Evolutionary conservation across 2,329 filamentous ascomycete species (phyloP), one percentile per base, ranked within the genome.

Genomic region (Exophiala sp.): DNA sequence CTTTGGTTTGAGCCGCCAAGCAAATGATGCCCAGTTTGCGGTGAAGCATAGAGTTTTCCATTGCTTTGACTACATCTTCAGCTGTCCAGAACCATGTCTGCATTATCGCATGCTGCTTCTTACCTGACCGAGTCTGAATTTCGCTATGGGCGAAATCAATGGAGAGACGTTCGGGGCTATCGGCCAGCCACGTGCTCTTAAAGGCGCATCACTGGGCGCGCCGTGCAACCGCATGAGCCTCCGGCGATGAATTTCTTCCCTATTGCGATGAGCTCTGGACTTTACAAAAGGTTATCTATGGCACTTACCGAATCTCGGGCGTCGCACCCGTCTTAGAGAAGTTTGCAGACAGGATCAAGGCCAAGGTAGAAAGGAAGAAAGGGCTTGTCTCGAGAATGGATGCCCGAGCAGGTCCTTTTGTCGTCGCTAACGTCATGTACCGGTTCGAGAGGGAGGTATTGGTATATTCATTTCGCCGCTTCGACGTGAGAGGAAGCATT

Each of bases 381-480:
- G 44, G 24, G 11, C 34, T 47, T 10, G 32, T 20, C 5, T 18
- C 12, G 16, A 32, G 44, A 6, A 20, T 38, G n/a, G 36, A 39
- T 18, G 16, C 32, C 10, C 29, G 18, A 18, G 14, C 32, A 9
- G 20, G 14, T 35, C 44, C 44, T 11, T 34, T 34, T 16, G 32
- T 47, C 24, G 34, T n/a, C 12, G 12, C 20, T 14, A 47, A 47
- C 9, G 20, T 29, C 8, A 35, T 47, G 9, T 47, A 47, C 14
- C 35, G 44, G 44, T 47, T 47, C n/a, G 44, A 47, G 32, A 18
- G 44, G 14, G 44, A 47, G 34, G 10, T 47, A 10, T 21, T 47
- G 44, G 24, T 21, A 14, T 47, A 47, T 24, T 14, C 34, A 6
- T 35, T 18, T 38, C 44, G 34, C 24, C 14, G 34, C n/a, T 47